These are phyloP conservation scores for Venturia carpophila DNA, from an alignment of 2,329 filamentous ascomycete species.

Conservation along the genomic window DNA sequence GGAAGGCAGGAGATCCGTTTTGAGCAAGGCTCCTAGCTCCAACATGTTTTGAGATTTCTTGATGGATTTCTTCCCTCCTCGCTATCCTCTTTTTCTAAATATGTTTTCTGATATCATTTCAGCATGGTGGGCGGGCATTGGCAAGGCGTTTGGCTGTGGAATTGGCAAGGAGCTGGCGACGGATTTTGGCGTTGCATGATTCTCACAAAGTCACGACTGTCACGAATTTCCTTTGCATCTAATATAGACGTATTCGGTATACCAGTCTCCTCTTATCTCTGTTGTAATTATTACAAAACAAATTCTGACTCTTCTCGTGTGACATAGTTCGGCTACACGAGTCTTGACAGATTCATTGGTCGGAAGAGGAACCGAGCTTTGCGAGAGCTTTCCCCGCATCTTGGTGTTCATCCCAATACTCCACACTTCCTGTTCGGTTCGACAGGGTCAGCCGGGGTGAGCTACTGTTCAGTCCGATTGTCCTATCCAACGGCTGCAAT, in stretches of 20 bases:
- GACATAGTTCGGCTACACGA: background rate
- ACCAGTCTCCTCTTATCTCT: background rate
- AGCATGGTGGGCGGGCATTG: constrained; percentile 6
- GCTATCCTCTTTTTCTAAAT: background rate
- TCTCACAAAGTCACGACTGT: constrained; percentile 6
- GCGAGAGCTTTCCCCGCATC: background rate
- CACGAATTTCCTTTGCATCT: constrained; percentile 6
- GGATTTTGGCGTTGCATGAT: background rate
- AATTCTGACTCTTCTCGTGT: background rate
- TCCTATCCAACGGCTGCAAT: background rate
- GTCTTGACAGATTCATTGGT: background rate
- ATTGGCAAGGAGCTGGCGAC: background rate
- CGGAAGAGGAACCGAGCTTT: background rate
- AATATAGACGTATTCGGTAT: background rate
- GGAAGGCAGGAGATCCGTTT: constrained; percentile 18
- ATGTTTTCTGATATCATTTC: constrained; percentile 1
- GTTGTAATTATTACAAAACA: constrained; percentile 8
- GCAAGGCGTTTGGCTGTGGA: background rate
- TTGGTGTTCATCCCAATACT: background rate
- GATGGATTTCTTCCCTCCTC: background rate
- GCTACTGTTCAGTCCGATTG: background rate
- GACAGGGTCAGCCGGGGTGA: background rate
- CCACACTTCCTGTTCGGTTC: constrained; percentile 6
- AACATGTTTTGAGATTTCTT: constrained; percentile 15
- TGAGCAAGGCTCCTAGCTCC: background rate